phyloP scores from a whole-genome alignment of 179 eudicot genomes.

The Silene noctiflora region DNA sequence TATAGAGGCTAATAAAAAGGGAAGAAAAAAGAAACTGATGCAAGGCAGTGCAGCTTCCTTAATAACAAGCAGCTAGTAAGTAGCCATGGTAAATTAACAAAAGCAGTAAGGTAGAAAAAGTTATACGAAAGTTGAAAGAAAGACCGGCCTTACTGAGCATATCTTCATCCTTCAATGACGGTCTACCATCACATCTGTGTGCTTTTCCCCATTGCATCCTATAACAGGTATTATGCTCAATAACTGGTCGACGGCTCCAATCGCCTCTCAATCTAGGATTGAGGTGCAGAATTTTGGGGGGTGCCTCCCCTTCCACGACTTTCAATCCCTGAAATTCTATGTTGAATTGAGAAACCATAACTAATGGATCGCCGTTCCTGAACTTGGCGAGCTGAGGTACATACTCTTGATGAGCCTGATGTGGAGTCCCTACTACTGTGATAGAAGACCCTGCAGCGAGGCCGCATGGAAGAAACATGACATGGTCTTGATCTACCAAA shows the following conservation, averaged over 20 bases:
- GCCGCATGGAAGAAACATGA: constrained; percentile 95
- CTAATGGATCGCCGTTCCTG: constrained; percentile 47
- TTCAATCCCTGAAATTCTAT: constrained; percentile 94
- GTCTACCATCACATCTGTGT: constrained; percentile 92
- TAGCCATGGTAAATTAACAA: not conserved
- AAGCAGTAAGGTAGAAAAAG: not conserved
- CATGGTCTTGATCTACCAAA: constrained; percentile 43
- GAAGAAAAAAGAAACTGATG: not conserved
- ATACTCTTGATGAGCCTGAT: constrained; percentile 71
- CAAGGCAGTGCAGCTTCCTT: not conserved
- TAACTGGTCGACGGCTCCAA: constrained; percentile 83
- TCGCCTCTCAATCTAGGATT: constrained; percentile 97
- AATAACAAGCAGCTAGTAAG: not conserved
- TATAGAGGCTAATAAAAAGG: not conserved
- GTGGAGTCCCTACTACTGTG: constrained; percentile 88
- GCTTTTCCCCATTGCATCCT: constrained; percentile 99
- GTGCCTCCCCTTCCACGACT: constrained; percentile 92
- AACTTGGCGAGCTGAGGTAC: constrained; percentile 66
- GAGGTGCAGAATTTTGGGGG: constrained; percentile 91
- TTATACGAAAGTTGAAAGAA: constrained; percentile 23
- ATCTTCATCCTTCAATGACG: constrained; percentile 61
- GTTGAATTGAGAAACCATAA: constrained; percentile 85
- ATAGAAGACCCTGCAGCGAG: constrained; percentile 91
- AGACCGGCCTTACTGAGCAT: constrained; percentile 60
- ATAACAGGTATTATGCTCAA: constrained; percentile 95